Conservation (phyloP, 352 stramenopile species). For the Phytopythium chamaehyphon region DNA sequence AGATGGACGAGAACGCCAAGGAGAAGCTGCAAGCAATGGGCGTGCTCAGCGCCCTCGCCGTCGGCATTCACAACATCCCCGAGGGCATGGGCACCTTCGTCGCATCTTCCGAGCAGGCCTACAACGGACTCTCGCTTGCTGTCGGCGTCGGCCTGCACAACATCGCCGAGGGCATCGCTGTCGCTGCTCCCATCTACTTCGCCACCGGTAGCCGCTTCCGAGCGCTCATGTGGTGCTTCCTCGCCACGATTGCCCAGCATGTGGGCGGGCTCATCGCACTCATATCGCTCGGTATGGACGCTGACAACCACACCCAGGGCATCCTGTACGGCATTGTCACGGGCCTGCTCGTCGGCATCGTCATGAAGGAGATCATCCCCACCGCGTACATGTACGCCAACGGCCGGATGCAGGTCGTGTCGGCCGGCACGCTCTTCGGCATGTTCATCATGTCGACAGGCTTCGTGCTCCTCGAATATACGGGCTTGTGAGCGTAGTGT, state of each 20-base stretch:
- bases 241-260: conserved; percentile 90
- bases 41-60: conserved; percentile 90
- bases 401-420: conserved; percentile 80
- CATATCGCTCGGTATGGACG: conserved; percentile 70
- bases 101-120: conserved; percentile 83
- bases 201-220: conserved; percentile 92
- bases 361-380: conserved; percentile 89
- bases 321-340: conserved; percentile 91
- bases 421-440: conserved; percentile 70
- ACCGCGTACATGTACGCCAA: conserved; percentile 91
- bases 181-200: conserved; percentile 96
- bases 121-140: conserved; percentile 85
- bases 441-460: conserved; percentile 88
- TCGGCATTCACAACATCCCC: conserved; percentile 96
- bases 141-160: conserved; percentile 96
- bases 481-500: conserved; percentile 28
- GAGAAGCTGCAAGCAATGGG: conserved; percentile 84
- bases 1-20: conserved; percentile 40
- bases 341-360: conserved; percentile 94
- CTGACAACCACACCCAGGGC: conserved; percentile 70
- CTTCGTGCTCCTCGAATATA: conserved; percentile 87
- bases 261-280: conserved; percentile 89
- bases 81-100: conserved; percentile 96
- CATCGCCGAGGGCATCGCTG: conserved; percentile 94
- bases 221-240: conserved; percentile 91